A percentile compares a stretch with the other conserved stretches of the same genome.
Conservation (phyloP, 2,329 filamentous ascomycete genomes). For the Verticillium albo-atrum region DNA sequence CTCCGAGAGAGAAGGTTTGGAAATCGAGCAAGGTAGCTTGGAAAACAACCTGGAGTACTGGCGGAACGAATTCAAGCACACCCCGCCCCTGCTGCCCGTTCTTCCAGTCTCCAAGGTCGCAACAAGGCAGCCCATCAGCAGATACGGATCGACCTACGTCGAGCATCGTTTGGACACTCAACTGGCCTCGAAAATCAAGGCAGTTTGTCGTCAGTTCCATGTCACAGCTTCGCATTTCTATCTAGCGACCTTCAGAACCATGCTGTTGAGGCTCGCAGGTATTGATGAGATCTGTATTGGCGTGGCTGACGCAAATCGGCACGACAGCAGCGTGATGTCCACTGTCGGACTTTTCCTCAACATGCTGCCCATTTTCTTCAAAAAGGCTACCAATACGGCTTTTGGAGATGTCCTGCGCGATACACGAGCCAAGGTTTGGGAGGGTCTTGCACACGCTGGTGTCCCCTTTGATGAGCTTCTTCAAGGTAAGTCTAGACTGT, state of each 20-base stretch:
- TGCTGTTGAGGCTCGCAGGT: constrained; percentile 15
- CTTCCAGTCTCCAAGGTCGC: not conserved
- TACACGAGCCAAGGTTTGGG: constrained; percentile 19
- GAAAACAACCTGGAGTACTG: not conserved
- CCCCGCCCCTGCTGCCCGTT: not conserved
- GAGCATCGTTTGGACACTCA: not conserved
- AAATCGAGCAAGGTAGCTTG: not conserved
- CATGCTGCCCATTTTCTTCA: constrained; percentile 36
- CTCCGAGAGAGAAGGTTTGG: not conserved
- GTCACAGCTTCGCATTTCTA: constrained; percentile 38
- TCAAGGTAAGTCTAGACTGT: constrained; percentile 8
- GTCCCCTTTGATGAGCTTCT: constrained; percentile 43
- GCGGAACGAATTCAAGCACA: not conserved
- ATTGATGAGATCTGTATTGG: constrained; percentile 40
- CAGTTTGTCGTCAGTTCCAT: not conserved
- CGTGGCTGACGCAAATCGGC: constrained; percentile 29
- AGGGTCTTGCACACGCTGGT: constrained; percentile 30
- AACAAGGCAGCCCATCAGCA: not conserved
- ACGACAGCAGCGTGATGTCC: not conserved
- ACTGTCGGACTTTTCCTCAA: constrained; percentile 38
- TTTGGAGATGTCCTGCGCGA: constrained; percentile 16
- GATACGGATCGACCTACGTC: not conserved
- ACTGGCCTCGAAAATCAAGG: not conserved
- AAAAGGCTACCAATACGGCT: constrained; percentile 4
- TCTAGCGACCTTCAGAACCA: constrained; percentile 31